Conservation (phyloP, 1,284 basidiomycete genomes). For the Cryptococcus sp. region DNA sequence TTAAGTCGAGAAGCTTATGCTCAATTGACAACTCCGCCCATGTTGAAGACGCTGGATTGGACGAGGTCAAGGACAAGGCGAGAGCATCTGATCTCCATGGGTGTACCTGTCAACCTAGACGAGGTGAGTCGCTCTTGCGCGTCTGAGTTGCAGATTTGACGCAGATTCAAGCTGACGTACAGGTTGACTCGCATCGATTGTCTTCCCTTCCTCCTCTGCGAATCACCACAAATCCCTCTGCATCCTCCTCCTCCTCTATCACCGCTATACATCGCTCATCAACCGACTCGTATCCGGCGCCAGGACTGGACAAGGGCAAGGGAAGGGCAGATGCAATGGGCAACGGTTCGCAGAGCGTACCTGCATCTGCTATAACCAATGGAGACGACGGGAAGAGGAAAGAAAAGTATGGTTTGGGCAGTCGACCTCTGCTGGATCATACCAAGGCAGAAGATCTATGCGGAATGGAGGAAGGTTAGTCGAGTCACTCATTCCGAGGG, state of each 20-base stretch:
- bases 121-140: constrained; percentile 54
- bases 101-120: constrained; percentile 87
- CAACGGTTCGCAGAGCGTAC: constrained; percentile 6
- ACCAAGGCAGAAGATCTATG: constrained; percentile 61
- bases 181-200: constrained; percentile 61
- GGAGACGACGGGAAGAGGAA: constrained; percentile 6
- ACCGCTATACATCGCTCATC: not conserved
- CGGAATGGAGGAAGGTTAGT: constrained; percentile 61
- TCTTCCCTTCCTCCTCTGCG: constrained; percentile 70
- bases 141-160: no score
- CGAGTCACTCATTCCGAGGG: not conserved
- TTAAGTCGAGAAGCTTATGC: constrained; percentile 69
- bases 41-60: constrained; percentile 76
- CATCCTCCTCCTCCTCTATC: no score
- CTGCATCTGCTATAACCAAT: constrained; percentile 2
- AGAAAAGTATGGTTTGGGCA: constrained; percentile 57
- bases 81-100: constrained; percentile 80
- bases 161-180: no score
- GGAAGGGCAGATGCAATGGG: constrained; percentile 3
- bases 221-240: constrained; percentile 55
- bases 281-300: not conserved
- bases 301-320: constrained; percentile 9
- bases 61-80: constrained; percentile 78
- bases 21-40: constrained; percentile 49
- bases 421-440: constrained; percentile 65